These are phyloP conservation scores for Pseudocercospora eumusae DNA, from an alignment of 2,329 filamentous ascomycete genomes.

Conservation along the genomic window DNA sequence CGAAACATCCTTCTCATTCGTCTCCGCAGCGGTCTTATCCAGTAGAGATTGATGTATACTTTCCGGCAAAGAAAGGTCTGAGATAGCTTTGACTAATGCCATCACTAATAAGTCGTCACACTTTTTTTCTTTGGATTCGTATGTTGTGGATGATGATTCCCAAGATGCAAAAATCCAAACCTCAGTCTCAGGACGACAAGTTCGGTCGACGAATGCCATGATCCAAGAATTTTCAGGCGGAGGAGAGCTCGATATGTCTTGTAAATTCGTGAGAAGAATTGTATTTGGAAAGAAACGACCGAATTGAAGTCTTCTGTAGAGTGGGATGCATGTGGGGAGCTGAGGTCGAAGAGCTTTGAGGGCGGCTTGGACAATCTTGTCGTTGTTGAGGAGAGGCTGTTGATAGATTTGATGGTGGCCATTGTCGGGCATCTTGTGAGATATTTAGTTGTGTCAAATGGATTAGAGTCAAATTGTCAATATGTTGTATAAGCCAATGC, in stretches of 20 bases:
- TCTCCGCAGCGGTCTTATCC: neutral
- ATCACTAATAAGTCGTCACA: slow-evolving; percentile 24
- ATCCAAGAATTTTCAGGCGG: slow-evolving; percentile 44
- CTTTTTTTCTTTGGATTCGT: neutral
- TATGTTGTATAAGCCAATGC: neutral
- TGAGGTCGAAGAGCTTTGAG: slow-evolving; percentile 53
- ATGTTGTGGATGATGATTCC: slow-evolving; percentile 27
- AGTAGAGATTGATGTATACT: slow-evolving; percentile 23
- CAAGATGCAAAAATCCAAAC: slow-evolving; percentile 59
- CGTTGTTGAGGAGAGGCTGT: neutral
- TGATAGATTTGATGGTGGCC: too few relatives aligned
- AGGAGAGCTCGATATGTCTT: slow-evolving; percentile 21
- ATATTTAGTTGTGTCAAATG: too few relatives aligned
- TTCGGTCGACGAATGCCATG: slow-evolving; percentile 63
- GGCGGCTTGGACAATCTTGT: slow-evolving; percentile 36
- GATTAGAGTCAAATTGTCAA: neutral
- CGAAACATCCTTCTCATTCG: slow-evolving; percentile 13
- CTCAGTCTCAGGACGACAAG: slow-evolving; percentile 63
- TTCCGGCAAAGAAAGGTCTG: slow-evolving; percentile 10
- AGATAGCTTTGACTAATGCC: slow-evolving; percentile 22
- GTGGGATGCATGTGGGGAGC: slow-evolving; percentile 60
- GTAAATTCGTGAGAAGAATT: slow-evolving; percentile 46
- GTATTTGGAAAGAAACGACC: slow-evolving; percentile 47
- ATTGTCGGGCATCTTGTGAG: neutral
- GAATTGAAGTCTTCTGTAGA: slow-evolving; percentile 66